Evolutionary conservation across 2,329 filamentous ascomycete species (phyloP), one percentile per base, ranked within the genome.

Genomic region (Fusarium musae): DNA sequence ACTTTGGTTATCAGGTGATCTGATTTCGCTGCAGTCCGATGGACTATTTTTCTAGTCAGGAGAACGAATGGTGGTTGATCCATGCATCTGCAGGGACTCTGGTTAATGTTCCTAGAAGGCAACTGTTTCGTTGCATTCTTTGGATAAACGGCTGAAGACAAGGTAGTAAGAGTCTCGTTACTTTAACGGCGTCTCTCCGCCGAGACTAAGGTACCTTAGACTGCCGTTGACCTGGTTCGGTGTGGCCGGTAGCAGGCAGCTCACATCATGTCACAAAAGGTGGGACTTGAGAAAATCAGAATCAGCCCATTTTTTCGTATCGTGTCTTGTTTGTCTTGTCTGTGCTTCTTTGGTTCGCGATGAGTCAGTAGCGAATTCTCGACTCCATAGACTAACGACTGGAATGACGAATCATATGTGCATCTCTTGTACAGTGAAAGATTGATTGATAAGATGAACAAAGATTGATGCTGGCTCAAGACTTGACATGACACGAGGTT

Each of bases 61-160:
- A 60, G 32, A 56, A 40, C n/a, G n/a, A 62, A 44, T 17, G 17
- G 49, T 54, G 39, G 9, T 23, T 23, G 23, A 50, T 66, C 43
- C 43, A 64, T 66, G 37, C 43, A 40, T 34, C 36, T 69, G 57
- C 65, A 63, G 52, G 63, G 23, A 15, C 46, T 23, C 12, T 19
- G 32, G 19, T 49, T 21, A 37, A 28, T 46, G 36, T 34, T 69
- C 69, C 40, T 64, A 49, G 40, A 58, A 34, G 30, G 30, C 15
- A 17, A 16, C 6, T 28, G 26, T 15, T n/a, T 39, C 17, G 34
- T 36, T 49, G 37, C 30, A 37, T 60, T 40, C 46, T n/a, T n/a
- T 15, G 37, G 32, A 34, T 56, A 42, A 59, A 42, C 17, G 44
- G 44, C 47, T 40, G 13, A 23, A 16, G 23, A 16, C 16, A 16